These are phyloP conservation scores for Syzygium aqueum DNA, from an alignment of 345 rosid genomes.

Conservation along the genomic window DNA sequence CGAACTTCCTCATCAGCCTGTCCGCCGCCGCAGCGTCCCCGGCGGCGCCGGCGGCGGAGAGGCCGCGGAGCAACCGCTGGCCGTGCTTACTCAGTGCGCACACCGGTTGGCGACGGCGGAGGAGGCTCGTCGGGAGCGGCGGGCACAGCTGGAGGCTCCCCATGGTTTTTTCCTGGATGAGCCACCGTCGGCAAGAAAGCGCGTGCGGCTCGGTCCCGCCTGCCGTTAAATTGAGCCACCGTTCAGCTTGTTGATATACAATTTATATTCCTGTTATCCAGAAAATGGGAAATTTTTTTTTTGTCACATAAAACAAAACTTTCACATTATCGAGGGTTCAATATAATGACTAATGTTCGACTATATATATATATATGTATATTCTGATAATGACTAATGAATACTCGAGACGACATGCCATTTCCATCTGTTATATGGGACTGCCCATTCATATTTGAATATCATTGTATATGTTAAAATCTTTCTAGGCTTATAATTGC, in stretches of 20 bases:
- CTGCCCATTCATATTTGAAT: not conserved
- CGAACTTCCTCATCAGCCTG: constrained; percentile 68
- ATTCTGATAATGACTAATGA: too few species aligned
- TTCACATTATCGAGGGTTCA: not conserved
- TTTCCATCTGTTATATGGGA: too few species aligned
- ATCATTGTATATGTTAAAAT: not conserved
- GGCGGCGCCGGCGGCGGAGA: constrained; percentile 20
- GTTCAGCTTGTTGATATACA: not conserved
- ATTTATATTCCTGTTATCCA: not conserved
- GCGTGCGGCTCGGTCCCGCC: not conserved
- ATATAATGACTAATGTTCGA: too few species aligned
- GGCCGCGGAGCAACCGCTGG: constrained; percentile 40
- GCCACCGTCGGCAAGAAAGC: not conserved
- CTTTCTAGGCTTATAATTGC: not conserved
- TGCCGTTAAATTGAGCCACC: not conserved
- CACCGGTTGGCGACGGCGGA: constrained; percentile 1
- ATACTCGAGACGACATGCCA: too few species aligned
- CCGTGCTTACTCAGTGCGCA: constrained; percentile 45
- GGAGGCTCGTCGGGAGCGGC: not conserved
- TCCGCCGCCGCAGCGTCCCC: constrained; percentile 36
- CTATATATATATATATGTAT: too few species aligned
- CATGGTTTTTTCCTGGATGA: not conserved
- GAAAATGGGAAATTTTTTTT: not conserved
- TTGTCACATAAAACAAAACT: too few species aligned
- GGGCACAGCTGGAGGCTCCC: not conserved